Evolutionary conservation across 1,284 basidiomycete species (phyloP).

Genomic region (Acaromyces ingoldii): DNA sequence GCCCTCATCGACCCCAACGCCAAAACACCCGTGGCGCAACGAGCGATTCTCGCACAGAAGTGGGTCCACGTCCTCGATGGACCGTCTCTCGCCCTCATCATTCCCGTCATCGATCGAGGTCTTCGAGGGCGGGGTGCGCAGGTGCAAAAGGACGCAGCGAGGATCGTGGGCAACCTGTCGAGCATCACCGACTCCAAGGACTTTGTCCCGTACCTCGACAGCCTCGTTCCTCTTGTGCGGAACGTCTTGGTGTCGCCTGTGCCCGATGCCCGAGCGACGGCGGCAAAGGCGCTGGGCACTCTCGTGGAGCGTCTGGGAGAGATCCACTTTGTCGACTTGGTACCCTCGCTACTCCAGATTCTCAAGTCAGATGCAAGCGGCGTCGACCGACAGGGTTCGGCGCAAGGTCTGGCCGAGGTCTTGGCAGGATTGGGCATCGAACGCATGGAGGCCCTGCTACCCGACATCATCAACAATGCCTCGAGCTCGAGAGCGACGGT

Average conservation of each 20-base stretch:
- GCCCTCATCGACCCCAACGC: conserved; percentile 87
- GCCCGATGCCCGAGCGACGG: conserved; percentile 92
- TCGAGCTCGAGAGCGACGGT: conserved; percentile 85
- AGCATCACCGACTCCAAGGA: conserved; percentile 89
- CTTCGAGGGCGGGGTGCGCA: conserved; percentile 86
- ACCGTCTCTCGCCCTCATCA: conserved; percentile 90
- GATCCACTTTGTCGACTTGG: conserved; percentile 88
- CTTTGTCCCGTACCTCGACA: conserved; percentile 87
- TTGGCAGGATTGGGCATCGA: conserved; percentile 95
- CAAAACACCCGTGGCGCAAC: conserved; percentile 80
- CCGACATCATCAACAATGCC: conserved; percentile 80
- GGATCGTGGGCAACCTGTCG: conserved; percentile 91
- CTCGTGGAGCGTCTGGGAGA: conserved; percentile 95
- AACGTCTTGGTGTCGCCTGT: conserved; percentile 82
- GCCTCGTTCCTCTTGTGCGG: conserved; percentile 85
- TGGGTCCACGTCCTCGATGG: conserved; percentile 99
- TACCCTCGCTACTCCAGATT: conserved; percentile 80
- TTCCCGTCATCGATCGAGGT: conserved; percentile 93
- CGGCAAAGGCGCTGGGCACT: conserved; percentile 94
- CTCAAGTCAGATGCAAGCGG: conserved; percentile 90
- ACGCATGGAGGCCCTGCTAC: conserved; percentile 85
- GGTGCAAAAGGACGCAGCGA: conserved; percentile 89
- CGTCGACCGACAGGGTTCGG: conserved; percentile 94
- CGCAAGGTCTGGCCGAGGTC: conserved; percentile 94
- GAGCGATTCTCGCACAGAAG: conserved; percentile 80